These are phyloP conservation scores for Globisporangium okanoganense DNA, from an alignment of 352 stramenopile genomes.

Conservation along the genomic window DNA sequence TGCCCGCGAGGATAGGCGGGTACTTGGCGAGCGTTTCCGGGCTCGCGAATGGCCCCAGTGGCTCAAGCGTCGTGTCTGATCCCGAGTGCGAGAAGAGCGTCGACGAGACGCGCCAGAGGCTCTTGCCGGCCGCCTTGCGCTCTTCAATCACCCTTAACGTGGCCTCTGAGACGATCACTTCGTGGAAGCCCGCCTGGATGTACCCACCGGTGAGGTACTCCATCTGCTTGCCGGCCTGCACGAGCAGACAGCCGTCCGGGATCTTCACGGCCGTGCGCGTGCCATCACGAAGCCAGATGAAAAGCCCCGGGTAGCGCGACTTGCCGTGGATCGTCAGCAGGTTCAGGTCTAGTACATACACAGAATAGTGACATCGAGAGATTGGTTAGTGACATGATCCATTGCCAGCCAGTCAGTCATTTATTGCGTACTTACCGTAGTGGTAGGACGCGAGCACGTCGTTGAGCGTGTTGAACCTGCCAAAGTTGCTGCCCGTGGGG, in stretches of 20 bases:
- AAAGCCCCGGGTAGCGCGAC: slow-evolving; percentile 87
- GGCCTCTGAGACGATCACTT: slow-evolving; percentile 83
- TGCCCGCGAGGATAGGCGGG: slow-evolving; percentile 75
- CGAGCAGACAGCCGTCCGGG: slow-evolving; percentile 86
- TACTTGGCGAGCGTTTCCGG: slow-evolving; percentile 63
- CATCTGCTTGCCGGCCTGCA: slow-evolving; percentile 90
- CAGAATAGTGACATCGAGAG: not conserved
- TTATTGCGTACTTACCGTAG: slow-evolving; percentile 54
- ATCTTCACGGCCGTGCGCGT: slow-evolving; percentile 84
- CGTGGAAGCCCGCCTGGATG: slow-evolving; percentile 91
- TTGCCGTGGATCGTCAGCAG: slow-evolving; percentile 93
- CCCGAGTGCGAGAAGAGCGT: slow-evolving; percentile 91
- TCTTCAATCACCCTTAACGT: slow-evolving; percentile 72
- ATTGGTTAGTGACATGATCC: not conserved
- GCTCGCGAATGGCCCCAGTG: slow-evolving; percentile 78
- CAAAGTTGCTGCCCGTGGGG: slow-evolving; percentile 88
- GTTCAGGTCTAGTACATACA: slow-evolving; percentile 89
- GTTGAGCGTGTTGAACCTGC: slow-evolving; percentile 70
- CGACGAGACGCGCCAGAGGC: slow-evolving; percentile 89
- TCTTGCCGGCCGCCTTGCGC: slow-evolving; percentile 64
- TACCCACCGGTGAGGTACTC: slow-evolving; percentile 92
- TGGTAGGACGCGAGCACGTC: slow-evolving; percentile 91
- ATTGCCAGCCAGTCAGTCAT: not conserved
- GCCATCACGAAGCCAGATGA: slow-evolving; percentile 89
- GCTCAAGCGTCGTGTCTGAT: slow-evolving; percentile 85